Evolutionary conservation across 331 rosid genomes (phyloP), one percentile per base, ranked within the genome.

Genomic region (Phaseolus coccineus): DNA sequence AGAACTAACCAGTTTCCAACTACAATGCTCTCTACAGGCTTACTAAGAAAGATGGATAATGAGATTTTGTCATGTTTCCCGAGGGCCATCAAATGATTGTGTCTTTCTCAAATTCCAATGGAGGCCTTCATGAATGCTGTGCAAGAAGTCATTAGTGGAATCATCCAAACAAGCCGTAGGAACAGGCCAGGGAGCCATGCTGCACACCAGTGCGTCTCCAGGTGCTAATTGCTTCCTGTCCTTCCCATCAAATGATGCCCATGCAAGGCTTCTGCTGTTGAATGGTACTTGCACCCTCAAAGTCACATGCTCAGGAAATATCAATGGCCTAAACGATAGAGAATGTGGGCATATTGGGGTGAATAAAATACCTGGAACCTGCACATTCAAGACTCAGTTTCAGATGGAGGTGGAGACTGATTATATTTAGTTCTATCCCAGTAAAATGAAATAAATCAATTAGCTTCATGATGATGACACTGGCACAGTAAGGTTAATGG

Each of bases 141-240:
- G 87, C 61, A 96, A 81, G 92, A 96, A 96, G 81, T 96, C 99
- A 19, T 33, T 76, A 2, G 99, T 96, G 24, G 99, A 93, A 87
- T 96, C 99, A 74, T 79, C 89, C 50, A 69, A 81, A 83, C 98
- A 96, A 1, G 96, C 96, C 1, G 97, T 96, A 42, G 99, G 98
- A 81, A 96, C 98, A 4, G 99, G 99, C 98, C 99, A 96, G 1
- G 94, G 93, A 7, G 99, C 99, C 97, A 96, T 93, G 85, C 96
- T 93, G 88, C 98, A 93, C 11, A 91, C 92, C 6, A 96, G 93
- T 37, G 99, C 99, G 66, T 93, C 98, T 24, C 99, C 99, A 1
- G 98, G 90, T 14, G 83, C 90, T 80, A 96, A 55, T 77, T 83
- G 87, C 69, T 91, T 93, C 91, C 99, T 85, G 89, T 88, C 90